Evolutionary conservation across 169 alveolate species (phyloP), one percentile per base, ranked within the genome.

Genomic region (Hepatocystis sp.): DNA sequence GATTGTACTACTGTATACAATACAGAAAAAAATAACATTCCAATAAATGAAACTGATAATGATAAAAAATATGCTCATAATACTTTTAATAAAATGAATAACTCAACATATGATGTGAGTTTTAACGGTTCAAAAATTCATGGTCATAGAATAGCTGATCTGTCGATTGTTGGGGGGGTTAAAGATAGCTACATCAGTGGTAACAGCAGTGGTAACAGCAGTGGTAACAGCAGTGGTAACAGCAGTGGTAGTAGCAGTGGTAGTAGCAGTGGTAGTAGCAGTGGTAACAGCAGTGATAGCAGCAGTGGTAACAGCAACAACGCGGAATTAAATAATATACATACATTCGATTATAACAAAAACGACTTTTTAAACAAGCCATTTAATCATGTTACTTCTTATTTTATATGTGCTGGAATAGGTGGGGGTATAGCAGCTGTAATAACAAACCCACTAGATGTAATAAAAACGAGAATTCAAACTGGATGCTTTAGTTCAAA

Each of bases 371-470:
- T 78, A 34, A 78, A 49, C 28, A 78, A 61, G 46, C 53, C 49
- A n/a, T 61, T 63, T 61, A 78, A 78, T 78, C 86, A 63, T 55
- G 61, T 86, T 34, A 66, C 91, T 25, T 92, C 91, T 61, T 91
- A 92, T 60, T 95, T 95, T 76, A 49, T 91, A 0, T 93, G 95
- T 51, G 97, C 98, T 23, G 99, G 99, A 39, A 49, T 96, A 36
- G 98, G 99, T 55, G 99, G 99, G 5, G 98, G 98, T 55, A 66
- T 96, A 21, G 99, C 99, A 34, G 99, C 98, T 10, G 91, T 94
- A 15, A 76, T 97, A 21, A 97, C 99, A 0, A 98, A 94, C 52
- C 99, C 99, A 2, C 89, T 98, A 13, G 99, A 98, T 86, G 99
- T 98, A 17, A 90, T 98, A 46, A 98, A 98, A 88, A 98, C 99